phyloP scores from a whole-genome alignment of 768 basidiomycete species.

The Myochromella boudieri region DNA sequence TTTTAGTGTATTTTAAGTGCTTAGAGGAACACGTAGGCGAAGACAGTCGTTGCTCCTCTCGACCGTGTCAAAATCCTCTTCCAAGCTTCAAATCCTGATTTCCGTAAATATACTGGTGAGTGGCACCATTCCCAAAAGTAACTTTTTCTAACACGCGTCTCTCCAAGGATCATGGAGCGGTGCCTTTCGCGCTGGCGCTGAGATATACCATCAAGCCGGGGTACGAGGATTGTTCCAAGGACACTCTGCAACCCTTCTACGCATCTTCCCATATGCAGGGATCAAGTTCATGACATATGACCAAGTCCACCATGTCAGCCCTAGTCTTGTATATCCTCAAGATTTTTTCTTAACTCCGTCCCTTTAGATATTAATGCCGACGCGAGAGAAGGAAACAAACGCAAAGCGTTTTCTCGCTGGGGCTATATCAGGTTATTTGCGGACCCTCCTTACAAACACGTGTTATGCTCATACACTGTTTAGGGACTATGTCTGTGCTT shows the following conservation, averaged over 20 bases:
- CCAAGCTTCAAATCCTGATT: slow-evolving; percentile 95
- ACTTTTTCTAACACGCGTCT: neutral
- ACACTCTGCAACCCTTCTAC: slow-evolving; percentile 90
- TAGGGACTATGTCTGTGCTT: slow-evolving; percentile 83
- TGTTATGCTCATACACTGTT: slow-evolving; percentile 1
- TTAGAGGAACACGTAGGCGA: slow-evolving; percentile 56
- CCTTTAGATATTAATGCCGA: slow-evolving; percentile 81
- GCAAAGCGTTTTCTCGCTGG: slow-evolving; percentile 82
- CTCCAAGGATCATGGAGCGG: slow-evolving; percentile 87
- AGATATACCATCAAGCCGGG: slow-evolving; percentile 71
- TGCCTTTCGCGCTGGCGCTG: slow-evolving; percentile 69
- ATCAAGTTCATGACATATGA: slow-evolving; percentile 98
- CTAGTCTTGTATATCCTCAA: neutral
- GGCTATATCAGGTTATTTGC: slow-evolving; percentile 76
- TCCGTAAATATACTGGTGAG: slow-evolving; percentile 88
- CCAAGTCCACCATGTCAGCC: slow-evolving; percentile 69
- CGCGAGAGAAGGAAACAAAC: slow-evolving; percentile 74
- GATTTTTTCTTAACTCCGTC: slow-evolving; percentile 6
- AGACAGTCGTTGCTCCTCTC: slow-evolving; percentile 92
- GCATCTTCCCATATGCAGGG: slow-evolving; percentile 95
- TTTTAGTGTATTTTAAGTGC: slow-evolving; percentile 2
- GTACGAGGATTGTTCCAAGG: slow-evolving; percentile 88
- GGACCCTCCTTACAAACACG: neutral
- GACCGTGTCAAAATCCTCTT: slow-evolving; percentile 99
- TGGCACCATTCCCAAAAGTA: slow-evolving; percentile 26